phyloP scores from a whole-genome alignment of 2,329 filamentous ascomycete species.

The Sporothrix brunneoviolacea region DNA sequence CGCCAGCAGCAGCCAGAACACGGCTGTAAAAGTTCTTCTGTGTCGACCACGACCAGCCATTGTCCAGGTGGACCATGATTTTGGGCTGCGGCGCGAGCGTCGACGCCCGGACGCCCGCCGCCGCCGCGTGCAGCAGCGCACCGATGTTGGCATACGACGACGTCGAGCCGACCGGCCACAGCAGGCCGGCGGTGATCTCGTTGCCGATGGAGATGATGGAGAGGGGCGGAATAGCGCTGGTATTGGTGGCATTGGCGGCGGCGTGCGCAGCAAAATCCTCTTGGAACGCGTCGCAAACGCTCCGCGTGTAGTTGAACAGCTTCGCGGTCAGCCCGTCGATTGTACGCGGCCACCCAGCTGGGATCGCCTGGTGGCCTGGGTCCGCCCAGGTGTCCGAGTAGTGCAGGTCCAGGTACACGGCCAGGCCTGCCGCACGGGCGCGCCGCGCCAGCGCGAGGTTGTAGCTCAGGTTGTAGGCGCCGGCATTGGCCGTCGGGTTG shows the following conservation, averaged over 20 bases:
- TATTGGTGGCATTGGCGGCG: neutral
- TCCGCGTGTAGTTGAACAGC: slow-evolving; percentile 63
- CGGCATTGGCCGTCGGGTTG: slow-evolving; percentile 47
- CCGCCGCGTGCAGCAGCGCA: slow-evolving; percentile 56
- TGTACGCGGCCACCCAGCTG: slow-evolving; percentile 53
- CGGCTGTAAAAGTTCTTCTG: slow-evolving; percentile 56
- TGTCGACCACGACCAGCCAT: slow-evolving; percentile 64
- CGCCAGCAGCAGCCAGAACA: no score
- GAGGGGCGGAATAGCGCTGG: slow-evolving; percentile 29
- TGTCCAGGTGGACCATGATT: slow-evolving; percentile 64
- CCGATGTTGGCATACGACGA: slow-evolving; percentile 49
- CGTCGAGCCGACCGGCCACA: slow-evolving; percentile 59
- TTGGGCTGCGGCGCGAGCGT: slow-evolving; percentile 43
- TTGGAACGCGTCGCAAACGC: slow-evolving; percentile 55
- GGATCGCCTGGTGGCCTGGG: slow-evolving; percentile 54
- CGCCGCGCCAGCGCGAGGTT: slow-evolving; percentile 62
- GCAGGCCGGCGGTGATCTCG: slow-evolving; percentile 61
- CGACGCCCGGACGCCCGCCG: slow-evolving; percentile 57
- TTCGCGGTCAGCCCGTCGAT: slow-evolving; percentile 53
- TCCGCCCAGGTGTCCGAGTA: slow-evolving; percentile 68
- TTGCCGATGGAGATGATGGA: slow-evolving; percentile 66
- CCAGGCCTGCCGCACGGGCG: slow-evolving; percentile 55
- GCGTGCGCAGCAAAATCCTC: slow-evolving; percentile 37
- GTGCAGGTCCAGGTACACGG: slow-evolving; percentile 57
- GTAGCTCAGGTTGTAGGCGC: slow-evolving; percentile 60